Conservation (phyloP, 352 stramenopile genomes). For the Pythium folliculosum region DNA sequence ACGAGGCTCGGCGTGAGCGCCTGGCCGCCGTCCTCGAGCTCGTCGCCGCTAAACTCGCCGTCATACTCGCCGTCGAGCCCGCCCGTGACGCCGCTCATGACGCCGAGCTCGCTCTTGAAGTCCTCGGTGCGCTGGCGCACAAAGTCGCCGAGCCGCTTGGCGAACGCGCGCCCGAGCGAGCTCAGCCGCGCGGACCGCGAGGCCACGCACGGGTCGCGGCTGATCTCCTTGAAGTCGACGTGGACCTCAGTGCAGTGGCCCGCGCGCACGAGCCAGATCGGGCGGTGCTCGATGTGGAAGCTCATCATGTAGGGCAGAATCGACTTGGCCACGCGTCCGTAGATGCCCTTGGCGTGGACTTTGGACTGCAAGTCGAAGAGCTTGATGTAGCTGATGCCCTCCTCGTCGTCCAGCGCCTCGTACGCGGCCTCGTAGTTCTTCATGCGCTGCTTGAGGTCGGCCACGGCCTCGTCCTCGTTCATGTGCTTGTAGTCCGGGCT, state of each 20-base stretch:
- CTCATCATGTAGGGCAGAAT: constrained; percentile 94
- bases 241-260: constrained; percentile 83
- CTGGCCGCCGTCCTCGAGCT: constrained; percentile 36
- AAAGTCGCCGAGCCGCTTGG: constrained; percentile 90
- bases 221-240: constrained; percentile 65
- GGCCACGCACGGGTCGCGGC: constrained; percentile 72
- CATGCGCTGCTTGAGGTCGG: constrained; percentile 81
- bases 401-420: constrained; percentile 82
- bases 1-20: constrained; percentile 53
- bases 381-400: constrained; percentile 90
- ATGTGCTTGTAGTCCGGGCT: constrained; percentile 85
- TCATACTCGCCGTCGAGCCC: constrained; percentile 1
- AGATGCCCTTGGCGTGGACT: constrained; percentile 84
- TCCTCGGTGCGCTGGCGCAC: constrained; percentile 74
- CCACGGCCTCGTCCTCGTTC: constrained; percentile 66
- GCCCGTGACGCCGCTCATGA: background rate
- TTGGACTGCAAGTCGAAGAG: constrained; percentile 89
- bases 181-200: constrained; percentile 84
- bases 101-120: constrained; percentile 20
- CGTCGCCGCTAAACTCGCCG: constrained; percentile 38
- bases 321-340: constrained; percentile 89
- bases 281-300: constrained; percentile 93
- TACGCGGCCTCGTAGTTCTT: constrained; percentile 90
- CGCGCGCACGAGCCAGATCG: constrained; percentile 92
- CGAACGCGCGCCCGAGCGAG: constrained; percentile 91